These are phyloP conservation scores for Fusarium begoniae DNA, from an alignment of 2,329 filamentous ascomycete species.

Conservation along the genomic window DNA sequence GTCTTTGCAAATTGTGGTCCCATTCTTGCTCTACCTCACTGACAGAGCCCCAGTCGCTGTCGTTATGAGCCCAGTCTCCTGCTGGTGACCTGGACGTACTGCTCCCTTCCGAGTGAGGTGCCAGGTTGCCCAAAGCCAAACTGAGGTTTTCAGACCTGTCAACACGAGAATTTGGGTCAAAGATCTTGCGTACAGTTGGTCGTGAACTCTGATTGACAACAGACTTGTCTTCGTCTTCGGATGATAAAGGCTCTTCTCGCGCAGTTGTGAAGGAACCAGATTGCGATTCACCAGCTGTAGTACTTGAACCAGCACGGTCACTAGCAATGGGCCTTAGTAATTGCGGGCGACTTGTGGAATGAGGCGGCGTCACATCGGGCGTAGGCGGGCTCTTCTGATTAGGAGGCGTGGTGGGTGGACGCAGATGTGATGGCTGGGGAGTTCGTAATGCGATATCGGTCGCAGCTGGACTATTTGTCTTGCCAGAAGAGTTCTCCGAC, in stretches of 20 bases:
- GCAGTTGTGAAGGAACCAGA: slow-evolving; percentile 79
- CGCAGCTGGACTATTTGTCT: slow-evolving; percentile 54
- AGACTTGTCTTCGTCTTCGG: slow-evolving; percentile 65
- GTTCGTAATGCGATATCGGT: slow-evolving; percentile 51
- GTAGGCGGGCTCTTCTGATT: slow-evolving; percentile 76
- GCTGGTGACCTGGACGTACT: slow-evolving; percentile 53
- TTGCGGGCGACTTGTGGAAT: slow-evolving; percentile 55
- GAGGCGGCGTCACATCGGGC: slow-evolving; percentile 78
- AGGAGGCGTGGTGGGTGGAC: slow-evolving; percentile 67
- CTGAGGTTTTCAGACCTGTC: slow-evolving; percentile 50
- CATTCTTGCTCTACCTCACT: slow-evolving; percentile 63
- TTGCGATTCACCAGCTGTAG: slow-evolving; percentile 67
- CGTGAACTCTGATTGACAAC: slow-evolving; percentile 56
- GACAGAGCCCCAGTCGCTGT: slow-evolving; percentile 65
- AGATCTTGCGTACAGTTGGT: slow-evolving; percentile 53
- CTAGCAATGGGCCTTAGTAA: slow-evolving; percentile 56
- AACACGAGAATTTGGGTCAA: slow-evolving; percentile 35
- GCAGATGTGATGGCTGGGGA: slow-evolving; percentile 50
- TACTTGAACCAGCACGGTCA: slow-evolving; percentile 61
- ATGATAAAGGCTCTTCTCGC: slow-evolving; percentile 69
- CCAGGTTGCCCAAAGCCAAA: slow-evolving; percentile 54
- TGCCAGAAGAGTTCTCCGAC: slow-evolving; percentile 59
- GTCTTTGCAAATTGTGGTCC: slow-evolving; percentile 63
- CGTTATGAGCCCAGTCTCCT: slow-evolving; percentile 61
- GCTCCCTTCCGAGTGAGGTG: slow-evolving; percentile 52